Evolutionary conservation across 2,329 filamentous ascomycete genomes (phyloP).

Genomic region (Xylariales sp.): DNA sequence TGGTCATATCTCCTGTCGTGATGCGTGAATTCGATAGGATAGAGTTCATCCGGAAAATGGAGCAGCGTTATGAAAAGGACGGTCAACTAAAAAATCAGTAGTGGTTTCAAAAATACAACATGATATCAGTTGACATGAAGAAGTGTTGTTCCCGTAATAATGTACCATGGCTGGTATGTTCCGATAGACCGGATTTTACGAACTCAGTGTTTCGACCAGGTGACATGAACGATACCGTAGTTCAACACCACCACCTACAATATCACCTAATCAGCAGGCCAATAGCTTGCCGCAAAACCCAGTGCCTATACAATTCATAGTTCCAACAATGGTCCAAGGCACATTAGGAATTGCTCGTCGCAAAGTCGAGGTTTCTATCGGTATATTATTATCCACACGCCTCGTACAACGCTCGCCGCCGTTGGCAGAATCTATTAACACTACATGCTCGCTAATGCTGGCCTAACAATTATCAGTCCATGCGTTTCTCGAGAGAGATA

Average conservation of each 20-base stretch:
- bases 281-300: no score
- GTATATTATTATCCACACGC: constrained; percentile 39
- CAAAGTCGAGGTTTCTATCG: constrained; percentile 25
- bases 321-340: not conserved
- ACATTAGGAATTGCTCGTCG: constrained; percentile 3
- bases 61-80: not conserved
- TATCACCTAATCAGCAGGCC: no score
- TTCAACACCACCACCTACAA: no score
- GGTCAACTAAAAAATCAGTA: not conserved
- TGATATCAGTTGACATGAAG: not conserved
- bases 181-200: not conserved
- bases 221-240: no score
- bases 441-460: constrained; percentile 30
- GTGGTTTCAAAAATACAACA: not conserved
- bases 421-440: constrained; percentile 36
- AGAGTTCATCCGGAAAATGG: not conserved
- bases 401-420: constrained; percentile 25
- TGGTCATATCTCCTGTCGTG: not conserved
- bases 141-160: not conserved
- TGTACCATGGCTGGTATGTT: not conserved
- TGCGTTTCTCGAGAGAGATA: constrained; percentile 24
- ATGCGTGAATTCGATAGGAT: not conserved
- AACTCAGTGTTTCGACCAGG: no score
- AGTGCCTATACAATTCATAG: not conserved
- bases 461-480: constrained; percentile 25